These are phyloP conservation scores for Vitis rotundifolia DNA, from an alignment of 164 flowering plant species.

Conservation along the genomic window DNA sequence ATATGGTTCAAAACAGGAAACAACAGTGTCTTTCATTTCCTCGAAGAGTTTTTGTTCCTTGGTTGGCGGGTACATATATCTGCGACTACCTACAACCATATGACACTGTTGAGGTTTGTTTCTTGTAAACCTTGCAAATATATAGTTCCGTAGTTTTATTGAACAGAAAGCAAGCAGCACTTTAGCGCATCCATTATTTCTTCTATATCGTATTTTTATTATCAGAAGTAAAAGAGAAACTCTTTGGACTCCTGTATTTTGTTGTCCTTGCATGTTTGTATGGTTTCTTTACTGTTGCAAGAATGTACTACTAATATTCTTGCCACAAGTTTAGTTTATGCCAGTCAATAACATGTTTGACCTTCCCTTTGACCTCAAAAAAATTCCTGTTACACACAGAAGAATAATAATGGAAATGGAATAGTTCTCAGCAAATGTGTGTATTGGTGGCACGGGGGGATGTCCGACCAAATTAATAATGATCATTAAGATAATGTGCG, in stretches of 20 bases:
- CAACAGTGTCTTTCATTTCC: slow-evolving; percentile 61
- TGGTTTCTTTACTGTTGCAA: background rate
- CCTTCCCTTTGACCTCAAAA: background rate
- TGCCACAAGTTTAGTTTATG: background rate
- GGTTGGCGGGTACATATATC: slow-evolving; percentile 64
- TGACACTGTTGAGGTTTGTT: slow-evolving; percentile 78
- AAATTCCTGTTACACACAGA: background rate
- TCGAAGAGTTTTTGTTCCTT: slow-evolving; percentile 85
- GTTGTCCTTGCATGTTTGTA: no score
- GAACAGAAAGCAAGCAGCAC: background rate
- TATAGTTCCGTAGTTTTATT: background rate
- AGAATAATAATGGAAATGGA: background rate
- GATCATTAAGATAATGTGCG: background rate
- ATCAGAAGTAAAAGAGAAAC: no score
- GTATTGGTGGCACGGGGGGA: background rate
- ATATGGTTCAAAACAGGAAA: slow-evolving; percentile 46
- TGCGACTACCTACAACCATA: slow-evolving; percentile 82
- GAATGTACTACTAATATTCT: background rate
- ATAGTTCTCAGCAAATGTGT: background rate
- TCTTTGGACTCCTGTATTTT: no score
- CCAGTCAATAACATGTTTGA: background rate
- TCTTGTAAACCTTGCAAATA: background rate
- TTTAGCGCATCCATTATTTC: background rate
- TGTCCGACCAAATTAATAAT: background rate
- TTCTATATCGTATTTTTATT: background rate